phyloP scores from a whole-genome alignment of 305 asterid genomes.

The Caryopteris hybrid region DNA sequence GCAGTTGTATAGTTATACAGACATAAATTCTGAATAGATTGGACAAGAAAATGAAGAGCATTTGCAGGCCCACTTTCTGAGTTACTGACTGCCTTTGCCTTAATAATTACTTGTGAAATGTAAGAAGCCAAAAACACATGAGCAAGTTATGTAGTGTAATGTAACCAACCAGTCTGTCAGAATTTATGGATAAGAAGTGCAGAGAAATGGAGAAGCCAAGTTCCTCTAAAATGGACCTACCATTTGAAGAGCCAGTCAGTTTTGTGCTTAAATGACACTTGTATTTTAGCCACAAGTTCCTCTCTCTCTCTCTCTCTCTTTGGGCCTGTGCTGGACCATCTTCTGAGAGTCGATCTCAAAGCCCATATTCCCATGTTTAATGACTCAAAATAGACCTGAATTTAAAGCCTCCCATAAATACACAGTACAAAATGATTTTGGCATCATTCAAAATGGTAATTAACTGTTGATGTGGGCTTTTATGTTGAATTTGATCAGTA shows the following conservation, averaged over 20 bases:
- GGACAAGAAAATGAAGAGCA: constrained; percentile 7
- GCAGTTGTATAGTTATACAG: no score
- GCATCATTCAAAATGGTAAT: neutral
- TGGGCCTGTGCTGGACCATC: constrained; percentile 24
- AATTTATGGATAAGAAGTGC: constrained; percentile 29
- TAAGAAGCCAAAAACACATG: constrained; percentile 25
- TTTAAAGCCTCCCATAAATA: constrained; percentile 13
- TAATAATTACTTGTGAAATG: neutral
- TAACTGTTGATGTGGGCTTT: neutral
- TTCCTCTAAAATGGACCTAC: constrained; percentile 29
- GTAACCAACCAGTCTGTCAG: constrained; percentile 26
- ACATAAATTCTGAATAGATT: neutral
- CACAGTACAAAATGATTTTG: neutral
- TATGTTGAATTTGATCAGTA: no score
- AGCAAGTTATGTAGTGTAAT: constrained; percentile 12
- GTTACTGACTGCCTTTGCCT: neutral
- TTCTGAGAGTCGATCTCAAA: constrained; percentile 25
- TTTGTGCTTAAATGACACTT: constrained; percentile 15
- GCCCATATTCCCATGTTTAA: constrained; percentile 27
- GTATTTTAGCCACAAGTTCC: constrained; percentile 29
- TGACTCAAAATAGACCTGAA: constrained; percentile 16
- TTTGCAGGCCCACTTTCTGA: constrained; percentile 1
- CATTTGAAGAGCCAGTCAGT: constrained; percentile 8
- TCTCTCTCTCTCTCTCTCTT: neutral
- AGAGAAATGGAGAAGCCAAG: constrained; percentile 16